Evolutionary conservation across 257 asterid species (phyloP).

Genomic region (Handroanthus guayacan): DNA sequence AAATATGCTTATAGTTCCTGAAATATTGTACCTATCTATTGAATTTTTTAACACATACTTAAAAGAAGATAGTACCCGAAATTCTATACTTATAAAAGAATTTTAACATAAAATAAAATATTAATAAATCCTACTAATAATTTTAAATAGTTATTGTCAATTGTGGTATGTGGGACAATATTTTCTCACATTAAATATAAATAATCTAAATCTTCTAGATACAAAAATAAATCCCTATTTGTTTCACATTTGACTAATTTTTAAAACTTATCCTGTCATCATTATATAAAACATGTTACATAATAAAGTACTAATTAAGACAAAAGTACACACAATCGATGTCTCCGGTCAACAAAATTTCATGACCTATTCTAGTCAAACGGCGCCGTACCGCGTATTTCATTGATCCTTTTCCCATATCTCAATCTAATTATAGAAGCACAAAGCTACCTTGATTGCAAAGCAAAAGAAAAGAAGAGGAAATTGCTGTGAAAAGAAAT

Average conservation of each 20-base stretch:
- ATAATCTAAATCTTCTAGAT: not conserved
- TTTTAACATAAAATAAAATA: too few species aligned
- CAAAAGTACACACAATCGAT: conserved; percentile 14
- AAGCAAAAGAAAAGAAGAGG: conserved; percentile 27
- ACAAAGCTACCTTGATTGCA: conserved; percentile 33
- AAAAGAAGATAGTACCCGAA: too few species aligned
- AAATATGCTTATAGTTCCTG: too few species aligned
- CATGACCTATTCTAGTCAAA: not conserved
- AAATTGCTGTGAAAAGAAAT: conserved; percentile 21
- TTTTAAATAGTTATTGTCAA: too few species aligned
- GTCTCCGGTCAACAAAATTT: conserved; percentile 25
- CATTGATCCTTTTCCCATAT: conserved; percentile 34
- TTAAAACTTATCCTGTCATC: not conserved
- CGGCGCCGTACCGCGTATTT: conserved; percentile 37
- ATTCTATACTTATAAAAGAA: too few species aligned
- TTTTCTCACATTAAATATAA: too few species aligned
- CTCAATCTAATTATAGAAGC: conserved; percentile 30
- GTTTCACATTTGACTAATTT: not conserved
- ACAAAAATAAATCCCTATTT: not conserved
- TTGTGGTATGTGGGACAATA: too few species aligned
- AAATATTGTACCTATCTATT: too few species aligned
- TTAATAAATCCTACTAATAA: too few species aligned
- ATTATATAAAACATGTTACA: not conserved
- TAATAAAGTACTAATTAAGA: not conserved
- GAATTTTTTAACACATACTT: too few species aligned